These are phyloP conservation scores for Eucalyptus regnans DNA, from an alignment of 345 rosid species.

Conservation along the genomic window DNA sequence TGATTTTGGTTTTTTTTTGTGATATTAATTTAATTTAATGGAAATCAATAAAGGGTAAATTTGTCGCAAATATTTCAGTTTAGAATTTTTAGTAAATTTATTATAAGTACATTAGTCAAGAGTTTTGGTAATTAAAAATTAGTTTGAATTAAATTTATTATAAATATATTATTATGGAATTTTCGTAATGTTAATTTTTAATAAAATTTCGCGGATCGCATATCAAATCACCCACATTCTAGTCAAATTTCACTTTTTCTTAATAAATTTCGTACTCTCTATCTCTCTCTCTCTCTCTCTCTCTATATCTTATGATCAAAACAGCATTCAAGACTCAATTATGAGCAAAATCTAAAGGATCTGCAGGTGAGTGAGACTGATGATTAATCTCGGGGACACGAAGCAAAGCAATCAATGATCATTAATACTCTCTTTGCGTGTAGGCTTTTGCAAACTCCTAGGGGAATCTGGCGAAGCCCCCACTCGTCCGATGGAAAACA, in stretches of 20 bases:
- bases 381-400: neutral
- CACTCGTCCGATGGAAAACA: neutral
- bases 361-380: neutral
- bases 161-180: no score
- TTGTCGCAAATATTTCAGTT: fast-evolving
- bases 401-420: neutral
- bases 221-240: neutral
- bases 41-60: no score
- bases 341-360: neutral
- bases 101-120: no score
- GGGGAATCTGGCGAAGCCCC: slow-evolving; percentile 6
- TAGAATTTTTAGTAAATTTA: no score
- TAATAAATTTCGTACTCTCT: neutral
- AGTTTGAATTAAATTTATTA: no score
- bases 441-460: neutral
- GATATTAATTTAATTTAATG: no score
- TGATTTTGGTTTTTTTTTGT: no score
- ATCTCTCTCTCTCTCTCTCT: neutral
- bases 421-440: neutral
- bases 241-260: neutral
- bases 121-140: no score
- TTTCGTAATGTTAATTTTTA: no score
- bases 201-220: neutral
- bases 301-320: neutral
- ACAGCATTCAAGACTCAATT: neutral